These are phyloP conservation scores for Musa itinerans DNA, from an alignment of 176 grass and related monocot species.

Conservation along the genomic window DNA sequence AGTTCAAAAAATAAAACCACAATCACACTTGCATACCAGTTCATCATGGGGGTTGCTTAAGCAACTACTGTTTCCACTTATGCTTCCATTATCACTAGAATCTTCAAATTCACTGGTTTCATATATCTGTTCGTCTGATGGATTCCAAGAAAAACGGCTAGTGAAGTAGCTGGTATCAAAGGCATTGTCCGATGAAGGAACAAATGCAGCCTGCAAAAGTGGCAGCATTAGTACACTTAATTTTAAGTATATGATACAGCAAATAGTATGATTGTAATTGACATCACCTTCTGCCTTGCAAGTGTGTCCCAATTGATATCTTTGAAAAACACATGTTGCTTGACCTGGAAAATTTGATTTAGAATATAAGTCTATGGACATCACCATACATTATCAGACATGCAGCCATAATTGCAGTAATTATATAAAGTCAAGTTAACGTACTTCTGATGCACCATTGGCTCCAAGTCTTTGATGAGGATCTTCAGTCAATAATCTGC, in stretches of 20 bases:
- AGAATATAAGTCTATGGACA: constrained; percentile 25
- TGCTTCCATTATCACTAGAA: constrained; percentile 92
- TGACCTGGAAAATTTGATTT: constrained; percentile 52
- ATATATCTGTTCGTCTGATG: constrained; percentile 78
- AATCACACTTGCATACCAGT: constrained; percentile 36
- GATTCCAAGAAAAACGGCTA: constrained; percentile 98
- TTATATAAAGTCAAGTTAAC: constrained; percentile 17
- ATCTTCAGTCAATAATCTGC: constrained; percentile 94
- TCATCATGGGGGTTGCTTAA: constrained; percentile 94
- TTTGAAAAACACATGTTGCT: constrained; percentile 89
- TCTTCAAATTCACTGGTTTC: constrained; percentile 86
- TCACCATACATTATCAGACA: background rate
- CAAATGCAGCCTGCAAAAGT: constrained; percentile 83
- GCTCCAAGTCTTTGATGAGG: constrained; percentile 93
- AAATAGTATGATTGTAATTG: background rate
- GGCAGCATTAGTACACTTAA: constrained; percentile 1
- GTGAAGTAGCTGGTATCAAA: constrained; percentile 98
- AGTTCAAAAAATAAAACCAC: background rate
- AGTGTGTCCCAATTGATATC: constrained; percentile 95
- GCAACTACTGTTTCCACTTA: constrained; percentile 89
- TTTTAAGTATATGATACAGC: background rate
- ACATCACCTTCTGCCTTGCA: constrained; percentile 81
- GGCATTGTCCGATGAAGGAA: constrained; percentile 86
- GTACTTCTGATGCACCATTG: constrained; percentile 90
- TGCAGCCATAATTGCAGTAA: constrained; percentile 13